Percentiles rank a stretch among this genome's conserved stretches.
Evolutionary conservation across 164 flowering plant species (phyloP).

Genomic region (Tetracentron sinense): DNA sequence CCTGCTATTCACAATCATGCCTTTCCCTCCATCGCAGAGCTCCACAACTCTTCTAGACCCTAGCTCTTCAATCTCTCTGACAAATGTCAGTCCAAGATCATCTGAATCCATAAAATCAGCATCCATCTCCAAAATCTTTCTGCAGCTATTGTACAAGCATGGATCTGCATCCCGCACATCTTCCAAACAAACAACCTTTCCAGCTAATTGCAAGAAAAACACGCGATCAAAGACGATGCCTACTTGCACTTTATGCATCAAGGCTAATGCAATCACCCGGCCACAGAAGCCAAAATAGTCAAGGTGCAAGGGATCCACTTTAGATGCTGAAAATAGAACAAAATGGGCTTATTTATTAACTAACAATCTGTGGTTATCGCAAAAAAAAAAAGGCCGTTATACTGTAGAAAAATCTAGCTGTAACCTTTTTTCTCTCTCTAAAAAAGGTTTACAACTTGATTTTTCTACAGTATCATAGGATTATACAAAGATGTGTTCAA

Average conservation of each 20-base stretch:
- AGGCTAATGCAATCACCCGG: conserved; percentile 76
- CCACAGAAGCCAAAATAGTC: conserved; percentile 79
- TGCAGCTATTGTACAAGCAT: conserved; percentile 68
- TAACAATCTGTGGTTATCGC: too few relatives aligned
- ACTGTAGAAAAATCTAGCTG: too few relatives aligned
- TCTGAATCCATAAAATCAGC: conserved; percentile 70
- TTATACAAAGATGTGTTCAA: too few relatives aligned
- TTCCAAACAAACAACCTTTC: conserved; percentile 51
- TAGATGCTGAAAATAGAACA: conserved; percentile 68
- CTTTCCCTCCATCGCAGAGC: conserved; percentile 70
- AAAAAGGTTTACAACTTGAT: too few relatives aligned
- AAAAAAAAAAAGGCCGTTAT: too few relatives aligned
- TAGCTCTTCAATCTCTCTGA: conserved; percentile 71
- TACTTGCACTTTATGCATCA: conserved; percentile 86
- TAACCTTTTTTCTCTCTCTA: too few relatives aligned
- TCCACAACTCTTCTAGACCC: conserved; percentile 67
- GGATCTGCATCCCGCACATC: conserved; percentile 90
- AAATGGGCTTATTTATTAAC: conserved; percentile 8
- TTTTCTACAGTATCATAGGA: too few relatives aligned
- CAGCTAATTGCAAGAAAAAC: conserved; percentile 77
- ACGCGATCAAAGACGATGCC: conserved; percentile 77
- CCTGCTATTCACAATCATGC: conserved; percentile 54
- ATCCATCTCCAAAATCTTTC: conserved; percentile 80
- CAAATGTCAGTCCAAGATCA: conserved; percentile 83
- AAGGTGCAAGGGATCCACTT: conserved; percentile 74